Evolutionary conservation across 2,329 filamentous ascomycete genomes (phyloP), one percentile per base, ranked within the genome.

Genomic region (Fusarium chuoi): DNA sequence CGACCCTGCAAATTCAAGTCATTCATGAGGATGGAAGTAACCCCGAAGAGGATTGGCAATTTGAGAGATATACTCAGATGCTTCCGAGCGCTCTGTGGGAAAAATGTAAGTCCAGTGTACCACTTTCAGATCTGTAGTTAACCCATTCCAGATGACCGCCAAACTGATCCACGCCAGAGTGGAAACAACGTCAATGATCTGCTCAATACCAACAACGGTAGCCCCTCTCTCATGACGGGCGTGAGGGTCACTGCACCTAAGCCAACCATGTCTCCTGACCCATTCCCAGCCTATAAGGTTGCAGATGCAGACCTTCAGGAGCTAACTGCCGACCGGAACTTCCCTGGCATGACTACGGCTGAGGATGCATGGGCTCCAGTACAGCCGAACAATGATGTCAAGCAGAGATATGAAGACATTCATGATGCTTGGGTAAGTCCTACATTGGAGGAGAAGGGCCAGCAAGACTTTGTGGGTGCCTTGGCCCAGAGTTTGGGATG

Each of bases 221-320:
- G 62, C 33, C 26, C 46, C 20, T 36, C 62, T 36, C 58, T 63
- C 13, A 63, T 65, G 62, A 55, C 62, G 10, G 62, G 62, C 13
- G 62, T 65, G 3, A 35, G 58, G 7, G 62, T 63, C 41, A 65
- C 41, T 1, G 62, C 62, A 1, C 62, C 62, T 5, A 65, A 36
- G 4, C 41, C 62, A 0, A 63, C 62, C n/a, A 55, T 41, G 41
- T 65, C 62, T 35, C 62, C 48, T 0, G 62, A 65, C 11, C 62
- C 62, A 22, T 55, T 63, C n/a, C 58, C 58, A 36, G 35, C 62
- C 1, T 63, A 55, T 12, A 30, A 63, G 17, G 62, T 65, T 6
- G 62, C 62, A 5, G 58, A 55, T 22, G 58, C 48, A 41, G 62
- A 65, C 24, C 58, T 65, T 1, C 57, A 54, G 15, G 62, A 62